Evolutionary conservation across 768 basidiomycete species (phyloP).

Genomic region (Trametes punicea): DNA sequence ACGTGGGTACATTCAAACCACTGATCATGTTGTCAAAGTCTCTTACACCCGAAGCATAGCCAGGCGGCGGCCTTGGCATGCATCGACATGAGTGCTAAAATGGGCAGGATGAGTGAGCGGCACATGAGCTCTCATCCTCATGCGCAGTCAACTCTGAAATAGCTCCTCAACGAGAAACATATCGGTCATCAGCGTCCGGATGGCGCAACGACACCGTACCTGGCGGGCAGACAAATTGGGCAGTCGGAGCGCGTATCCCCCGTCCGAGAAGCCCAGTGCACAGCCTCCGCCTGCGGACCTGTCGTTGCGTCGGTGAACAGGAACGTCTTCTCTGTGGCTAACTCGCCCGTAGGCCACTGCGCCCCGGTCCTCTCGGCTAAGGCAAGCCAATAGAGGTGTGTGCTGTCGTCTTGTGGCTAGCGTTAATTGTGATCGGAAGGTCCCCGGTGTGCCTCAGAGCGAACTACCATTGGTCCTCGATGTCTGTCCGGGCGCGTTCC

Average conservation of each 20-base stretch:
- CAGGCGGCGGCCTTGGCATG: too few species aligned
- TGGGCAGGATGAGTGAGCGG: too few species aligned
- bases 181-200: too few species aligned
- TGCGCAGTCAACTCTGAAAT: too few species aligned
- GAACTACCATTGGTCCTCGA: not conserved
- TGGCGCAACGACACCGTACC: too few species aligned
- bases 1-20: too few species aligned
- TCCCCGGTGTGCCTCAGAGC: not conserved
- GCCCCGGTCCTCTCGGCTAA: constrained; percentile 7
- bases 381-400: not conserved
- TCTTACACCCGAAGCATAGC: too few species aligned
- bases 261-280: not conserved
- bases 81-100: too few species aligned
- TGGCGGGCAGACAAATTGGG: constrained; percentile 1
- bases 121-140: too few species aligned
- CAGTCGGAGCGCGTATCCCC: not conserved
- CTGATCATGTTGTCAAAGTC: too few species aligned
- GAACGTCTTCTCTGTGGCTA: not conserved
- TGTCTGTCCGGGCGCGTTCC: not conserved
- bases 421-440: not conserved
- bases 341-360: constrained; percentile 1
- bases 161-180: too few species aligned
- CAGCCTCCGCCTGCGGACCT: not conserved
- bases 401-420: not conserved
- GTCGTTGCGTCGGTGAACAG: not conserved